Base-by-base conservation (phyloP, 352 stramenopile genomes). In the Globisporangium cylindrosporum region DNA sequence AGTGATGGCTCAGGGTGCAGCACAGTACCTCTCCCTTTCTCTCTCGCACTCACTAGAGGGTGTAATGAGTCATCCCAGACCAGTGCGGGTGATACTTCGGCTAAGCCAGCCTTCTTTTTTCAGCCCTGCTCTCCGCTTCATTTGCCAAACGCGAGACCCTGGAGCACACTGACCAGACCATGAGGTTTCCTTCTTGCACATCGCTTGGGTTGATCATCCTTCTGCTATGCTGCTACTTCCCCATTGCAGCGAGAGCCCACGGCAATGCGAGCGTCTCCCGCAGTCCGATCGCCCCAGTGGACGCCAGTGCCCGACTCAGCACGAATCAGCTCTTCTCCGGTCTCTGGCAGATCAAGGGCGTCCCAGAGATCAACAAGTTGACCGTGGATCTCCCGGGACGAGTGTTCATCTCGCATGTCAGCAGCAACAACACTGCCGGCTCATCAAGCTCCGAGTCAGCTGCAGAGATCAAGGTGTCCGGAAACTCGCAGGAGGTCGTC, bases 401-500 rank as follows among this genome's bases (percentile, higher is more conserved):
- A 14, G 57, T 62, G 34, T 62, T 62, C n/a, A 46, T 62, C 57
- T 51, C 57, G 34, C 10, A 62, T 29, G 20, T n/a, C 8, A 34
- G 32, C 7, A 22, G 0, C 3, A n/a, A 5, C 15, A 49, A 2
- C 15, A 49, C 12, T 4, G 18, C n/a, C 7, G 12, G 0, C 3
- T 18, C 53, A 5, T 46, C 22, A 36, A 54, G 34, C 15, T 12
- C 5, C 2, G 58, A 38, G 22, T 63, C 58, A 1, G 9, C 58
- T 36, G 58, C 58, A 3, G 58, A 63, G 36, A 54, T 63, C 22
- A 34, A 29, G 7, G 58, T 63, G 4, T 63, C 58, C 3, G 58
- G 58, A 3, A 63, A 34, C n/a, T 63, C 58, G 2, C 34, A 63
- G 34, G 58, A 63, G 15, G 58, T 63, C 3, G 58, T 63, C 58